Evolutionary conservation across 73 alveolate genomes (phyloP), one percentile per base, ranked within the genome.

Genomic region (Paramecium caudatum): DNA sequence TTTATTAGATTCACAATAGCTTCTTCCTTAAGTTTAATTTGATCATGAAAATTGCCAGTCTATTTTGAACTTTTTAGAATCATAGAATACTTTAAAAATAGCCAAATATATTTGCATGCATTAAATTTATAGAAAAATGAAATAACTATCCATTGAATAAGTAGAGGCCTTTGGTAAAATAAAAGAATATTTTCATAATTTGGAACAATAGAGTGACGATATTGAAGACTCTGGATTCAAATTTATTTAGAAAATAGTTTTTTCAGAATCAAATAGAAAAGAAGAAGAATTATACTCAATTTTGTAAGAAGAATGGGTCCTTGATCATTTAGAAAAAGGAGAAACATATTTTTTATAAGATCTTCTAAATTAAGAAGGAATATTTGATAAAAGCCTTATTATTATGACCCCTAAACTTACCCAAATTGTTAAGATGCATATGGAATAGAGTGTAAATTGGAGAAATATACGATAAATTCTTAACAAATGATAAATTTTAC

Each of bases 241-340:
- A 9, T 55, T 10, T 23, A 23, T 55, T 23, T 1, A 2, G 16
- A 55, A n/a, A n/a, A n/a, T 21, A 12, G 80, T 27, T 10, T 55
- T 17, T 23, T 55, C 80, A 4, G 80, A 55, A 10, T 55, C 13
- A 55, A 27, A 23, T 27, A 2, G 12, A 19, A 55, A 55, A 55
- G 80, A 55, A 10, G 46, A 27, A 27, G 80, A 55, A 19, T 10
- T 55, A 23, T 55, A 23, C 30, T 1, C 80, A 55, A 23, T 3
- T 2, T 55, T 55, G 30, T 21, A 55, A 55, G 80, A 55, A 21
- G 80, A 55, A 55, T 55, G 80, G 80, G 16, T 55, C 30, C 30
- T 55, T 27, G 80, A 55, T 55, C 80, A 55, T 23, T 19, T 55
- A 55, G 80, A 55, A 55, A 16, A 55, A 27, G 80, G 80, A 10